Base-by-base conservation (phyloP, 139 green algal species). In the Ettlia oleoabundans region DNA sequence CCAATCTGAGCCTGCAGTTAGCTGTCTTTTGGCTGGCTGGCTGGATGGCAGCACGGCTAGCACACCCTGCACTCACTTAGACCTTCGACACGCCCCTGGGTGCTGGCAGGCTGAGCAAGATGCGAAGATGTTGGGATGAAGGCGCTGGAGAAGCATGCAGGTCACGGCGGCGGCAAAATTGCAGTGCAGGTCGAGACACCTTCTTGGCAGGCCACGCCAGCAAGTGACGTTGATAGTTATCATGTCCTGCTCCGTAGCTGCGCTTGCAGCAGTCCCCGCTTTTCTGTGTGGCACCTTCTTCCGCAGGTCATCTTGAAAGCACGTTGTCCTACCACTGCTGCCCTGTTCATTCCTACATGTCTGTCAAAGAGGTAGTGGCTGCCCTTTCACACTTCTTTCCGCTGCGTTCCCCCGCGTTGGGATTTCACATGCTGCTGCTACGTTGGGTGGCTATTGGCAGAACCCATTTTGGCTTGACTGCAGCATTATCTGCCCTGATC, bases 141-240 rank as follows among this genome's bases (percentile, higher is more conserved):
- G 63, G 47, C 47, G 47, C 10, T 58, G 47, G 47, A 10, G 15
- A 58, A 24, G 47, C 15, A 21, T 72, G 65, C 65, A 72, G 65
- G 65, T 72, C n/a, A 4, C 37, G 37, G 55, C 65, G 18, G 35
- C 65, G 65, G 32, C 65, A 47, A 28, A 40, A 43, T 2, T 72
- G 65, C 65, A 72, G 65, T 71, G 68, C 68, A 76, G 68, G 41
- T 76, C 40, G 68, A 61, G 68, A 43, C 66, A 7, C 66, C 37
- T n/a, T n/a, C n/a, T 43, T n/a, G n/a, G n/a, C n/a, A n/a, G n/a
- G 47, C 47, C 47, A 15, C 47, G 15, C 47, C 47, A 58, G 47
- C 47, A 58, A 10, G 47, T 15, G 10, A 15, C 47, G 47, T 58
- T 58, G 47, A 15, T 24, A 24, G 47, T 15, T 15, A 58, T 10